Base-by-base conservation (phyloP, 2,329 filamentous ascomycete species). In the Akanthomyces lecanii region DNA sequence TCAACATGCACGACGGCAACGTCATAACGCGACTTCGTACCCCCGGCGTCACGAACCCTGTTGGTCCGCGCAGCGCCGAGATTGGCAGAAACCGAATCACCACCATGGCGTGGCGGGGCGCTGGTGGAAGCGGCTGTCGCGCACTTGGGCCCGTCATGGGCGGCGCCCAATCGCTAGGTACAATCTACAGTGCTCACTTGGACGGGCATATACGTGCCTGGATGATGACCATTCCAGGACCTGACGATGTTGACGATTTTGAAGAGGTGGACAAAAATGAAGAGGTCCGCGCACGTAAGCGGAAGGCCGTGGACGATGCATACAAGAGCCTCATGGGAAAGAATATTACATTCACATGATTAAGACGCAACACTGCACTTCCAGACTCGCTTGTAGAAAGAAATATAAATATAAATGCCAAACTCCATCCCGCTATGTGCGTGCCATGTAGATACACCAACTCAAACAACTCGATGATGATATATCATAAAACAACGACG, bases 201-300 rank as follows among this genome's bases (percentile, higher is more conserved):
- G 92, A 97, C 71, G 94, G 94, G 0, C 89, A 88, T 59, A 94
- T 98, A 63, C 83, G 89, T 51, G 85, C 85, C 4, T 97, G 94
- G 92, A 81, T 82, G 68, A 89, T 91, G 2, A 78, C 79, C 42
- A 75, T 85, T 6, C 75, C 79, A 1, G 84, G 82, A 5, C 78
- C 76, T 40, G 75, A 84, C 67, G 72, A 83, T 67, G 67, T 85
- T 56, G 79, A 78, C 14, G 79, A 81, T 44, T 77, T 79, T 14
- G 78, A 79, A 4, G 74, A 77, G 18, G 70, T 73, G 5, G 74
- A 73, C 28, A 72, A 73, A 8, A 75, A 82, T 25, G 78, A 80
- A n/a, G 76, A 77, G 25, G 74, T 73, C 0, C 84, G 81, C 65
- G 76, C 78, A 59, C 82, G 79, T 65, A 97, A 96, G 77, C 82